Base-by-base conservation (phyloP, 805 yeast genomes). In the Metschnikowia lachancei region DNA sequence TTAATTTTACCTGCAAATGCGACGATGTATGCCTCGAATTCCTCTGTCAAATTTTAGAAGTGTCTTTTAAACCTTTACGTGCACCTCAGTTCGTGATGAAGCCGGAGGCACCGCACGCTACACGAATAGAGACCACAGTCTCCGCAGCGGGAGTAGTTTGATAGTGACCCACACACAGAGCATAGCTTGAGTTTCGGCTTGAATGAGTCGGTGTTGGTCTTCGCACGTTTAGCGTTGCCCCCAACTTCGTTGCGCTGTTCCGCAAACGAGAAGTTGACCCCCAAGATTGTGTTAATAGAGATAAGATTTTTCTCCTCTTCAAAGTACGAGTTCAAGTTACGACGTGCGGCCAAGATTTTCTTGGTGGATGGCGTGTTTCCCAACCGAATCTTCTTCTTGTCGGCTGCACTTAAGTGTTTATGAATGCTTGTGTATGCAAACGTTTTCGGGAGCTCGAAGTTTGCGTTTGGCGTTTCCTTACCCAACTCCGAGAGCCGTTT, bases 311-410 rank as follows among this genome's bases (percentile, higher is more conserved):
- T 57, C 49, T 72, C 77, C 51, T 72, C 76, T 55, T 72, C 77
- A 46, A 72, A 71, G 50, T 72, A 72, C 64, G 65, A 67, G 46
- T 67, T 70, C 53, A 72, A 64, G 55, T 70, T 72, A 33, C 77
- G 58, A 28, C 70, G 58, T 1, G 76, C 75, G 22, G 75, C 67
- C 26, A 72, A 52, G 16, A 72, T 70, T 40, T 60, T 63, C 55
- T 72, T 72, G 3, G 77, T 69, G 11, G 73, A 60, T 8, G 76
- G 76, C 13, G 77, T 72, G 43, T 69, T 70, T 4, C 77, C 77
- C 22, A 65, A 55, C 41, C 74, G 59, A 10, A 66, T 45, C 39
- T 61, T 61, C 42, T 56, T 59, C 41, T 62, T 60, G 26, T 61
- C 60, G 7, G 22, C 52, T 31, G 43, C 55, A 42, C 50, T 55